Percentiles rank a stretch among this genome's conserved stretches.
phyloP scores from a whole-genome alignment of 2,329 filamentous ascomycete species.

The Ceratocystis cacaofunesta region DNA sequence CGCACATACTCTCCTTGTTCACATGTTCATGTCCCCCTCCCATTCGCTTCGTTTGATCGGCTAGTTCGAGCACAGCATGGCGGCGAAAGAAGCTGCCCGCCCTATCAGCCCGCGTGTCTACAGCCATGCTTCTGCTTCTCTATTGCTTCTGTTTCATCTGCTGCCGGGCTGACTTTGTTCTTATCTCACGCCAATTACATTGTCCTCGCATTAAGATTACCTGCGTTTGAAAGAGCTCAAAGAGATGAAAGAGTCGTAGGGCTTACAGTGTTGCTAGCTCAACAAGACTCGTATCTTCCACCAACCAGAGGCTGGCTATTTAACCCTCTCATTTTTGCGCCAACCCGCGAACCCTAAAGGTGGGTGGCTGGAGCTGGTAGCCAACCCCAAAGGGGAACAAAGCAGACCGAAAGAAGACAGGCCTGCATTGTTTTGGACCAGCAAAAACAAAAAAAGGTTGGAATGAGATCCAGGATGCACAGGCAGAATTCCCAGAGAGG shows the following conservation, averaged over 20 bases:
- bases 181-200: no score
- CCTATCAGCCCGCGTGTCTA: no score
- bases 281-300: background rate
- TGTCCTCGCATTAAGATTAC: no score
- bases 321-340: background rate
- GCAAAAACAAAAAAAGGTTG: background rate
- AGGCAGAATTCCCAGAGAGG: background rate
- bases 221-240: no score
- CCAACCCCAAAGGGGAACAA: background rate
- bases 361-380: background rate
- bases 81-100: background rate
- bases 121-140: no score
- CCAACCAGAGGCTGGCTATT: background rate
- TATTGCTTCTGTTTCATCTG: no score
- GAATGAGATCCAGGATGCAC: background rate
- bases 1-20: background rate
- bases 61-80: background rate
- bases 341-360: background rate
- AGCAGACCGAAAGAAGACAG: background rate
- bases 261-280: background rate
- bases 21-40: background rate
- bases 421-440: background rate
- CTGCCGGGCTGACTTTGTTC: no score
- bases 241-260: no score
- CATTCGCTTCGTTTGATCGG: background rate